phyloP scores from a whole-genome alignment of 2,329 filamentous ascomycete genomes.

The Fusarium hainanense region DNA sequence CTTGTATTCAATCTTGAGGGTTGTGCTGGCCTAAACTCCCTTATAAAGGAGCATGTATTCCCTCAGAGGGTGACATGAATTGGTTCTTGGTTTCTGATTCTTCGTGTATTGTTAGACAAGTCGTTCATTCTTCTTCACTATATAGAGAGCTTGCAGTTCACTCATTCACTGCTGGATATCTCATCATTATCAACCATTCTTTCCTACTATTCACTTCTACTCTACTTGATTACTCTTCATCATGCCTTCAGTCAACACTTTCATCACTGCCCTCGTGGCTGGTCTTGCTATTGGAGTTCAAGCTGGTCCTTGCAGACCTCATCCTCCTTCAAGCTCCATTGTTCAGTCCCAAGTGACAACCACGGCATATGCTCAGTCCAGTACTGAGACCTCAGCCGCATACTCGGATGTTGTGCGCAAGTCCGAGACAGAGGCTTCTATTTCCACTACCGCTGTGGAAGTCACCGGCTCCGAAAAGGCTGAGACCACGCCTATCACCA shows the following conservation, averaged over 20 bases:
- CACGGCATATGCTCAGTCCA: neutral
- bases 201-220: constrained; percentile 3
- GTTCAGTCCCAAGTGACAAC: constrained; percentile 1
- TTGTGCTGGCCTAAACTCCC: constrained; percentile 14
- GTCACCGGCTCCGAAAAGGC: constrained; percentile 1
- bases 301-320: constrained; percentile 31
- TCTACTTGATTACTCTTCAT: neutral
- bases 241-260: constrained; percentile 29
- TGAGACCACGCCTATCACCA: constrained; percentile 6
- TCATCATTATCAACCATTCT: constrained; percentile 1
- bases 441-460: constrained; percentile 11
- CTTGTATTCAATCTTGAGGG: constrained; percentile 36
- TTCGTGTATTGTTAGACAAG: constrained; percentile 7
- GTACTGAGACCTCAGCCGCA: constrained; percentile 1
- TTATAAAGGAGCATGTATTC: constrained; percentile 35
- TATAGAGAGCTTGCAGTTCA: constrained; percentile 36
- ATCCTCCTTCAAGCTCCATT: constrained; percentile 14
- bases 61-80: constrained; percentile 6
- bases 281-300: constrained; percentile 26
- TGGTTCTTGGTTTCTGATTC: constrained; percentile 4
- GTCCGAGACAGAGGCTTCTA: neutral
- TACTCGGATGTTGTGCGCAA: constrained; percentile 7
- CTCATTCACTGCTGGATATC: constrained; percentile 21
- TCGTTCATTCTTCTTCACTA: constrained; percentile 13
- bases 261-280: constrained; percentile 31